A percentile compares a stretch with the other conserved stretches of the same genome.
Evolutionary conservation across 345 rosid genomes (phyloP).

Genomic region (Populus pruinosa): DNA sequence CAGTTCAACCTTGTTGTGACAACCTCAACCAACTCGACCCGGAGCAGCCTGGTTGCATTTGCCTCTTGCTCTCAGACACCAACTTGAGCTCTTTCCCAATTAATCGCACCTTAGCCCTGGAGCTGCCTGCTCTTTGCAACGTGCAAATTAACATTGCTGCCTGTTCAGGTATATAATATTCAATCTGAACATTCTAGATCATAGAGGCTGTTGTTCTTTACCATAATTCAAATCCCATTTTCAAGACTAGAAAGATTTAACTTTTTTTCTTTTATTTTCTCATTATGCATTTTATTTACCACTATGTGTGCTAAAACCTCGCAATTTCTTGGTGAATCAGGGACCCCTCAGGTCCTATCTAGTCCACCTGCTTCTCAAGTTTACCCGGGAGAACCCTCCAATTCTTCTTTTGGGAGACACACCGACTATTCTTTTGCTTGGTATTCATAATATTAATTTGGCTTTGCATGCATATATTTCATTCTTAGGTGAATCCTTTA

Average conservation of each 20-base stretch:
- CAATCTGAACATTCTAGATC: too few species aligned
- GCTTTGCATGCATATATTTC: not conserved
- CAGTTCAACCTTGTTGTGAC: conserved; percentile 58
- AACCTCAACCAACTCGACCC: conserved; percentile 51
- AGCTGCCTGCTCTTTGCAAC: conserved; percentile 57
- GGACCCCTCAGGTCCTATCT: conserved; percentile 25
- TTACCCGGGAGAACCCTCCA: conserved; percentile 19
- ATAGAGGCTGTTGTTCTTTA: too few species aligned
- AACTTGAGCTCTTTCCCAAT: conserved; percentile 50
- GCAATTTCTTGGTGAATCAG: conserved; percentile 20
- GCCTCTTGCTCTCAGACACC: conserved; percentile 61
- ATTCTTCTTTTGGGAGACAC: conserved; percentile 27
- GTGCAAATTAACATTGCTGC: conserved; percentile 40
- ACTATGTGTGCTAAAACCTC: not conserved
- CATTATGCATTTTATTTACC: not conserved
- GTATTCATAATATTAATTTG: not conserved
- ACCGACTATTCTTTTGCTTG: conserved; percentile 40
- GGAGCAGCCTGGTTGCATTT: conserved; percentile 59
- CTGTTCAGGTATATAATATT: conserved; percentile 48
- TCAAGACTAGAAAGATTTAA: too few species aligned
- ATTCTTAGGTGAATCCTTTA: too few species aligned
- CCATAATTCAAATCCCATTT: too few species aligned
- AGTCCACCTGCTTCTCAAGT: conserved; percentile 40
- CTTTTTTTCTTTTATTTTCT: not conserved
- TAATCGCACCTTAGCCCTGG: conserved; percentile 57